Percentiles rank a stretch among this genome's conserved stretches.
phyloP scores from a whole-genome alignment of 768 basidiomycete genomes.

The Pleurotus tuoliensis region DNA sequence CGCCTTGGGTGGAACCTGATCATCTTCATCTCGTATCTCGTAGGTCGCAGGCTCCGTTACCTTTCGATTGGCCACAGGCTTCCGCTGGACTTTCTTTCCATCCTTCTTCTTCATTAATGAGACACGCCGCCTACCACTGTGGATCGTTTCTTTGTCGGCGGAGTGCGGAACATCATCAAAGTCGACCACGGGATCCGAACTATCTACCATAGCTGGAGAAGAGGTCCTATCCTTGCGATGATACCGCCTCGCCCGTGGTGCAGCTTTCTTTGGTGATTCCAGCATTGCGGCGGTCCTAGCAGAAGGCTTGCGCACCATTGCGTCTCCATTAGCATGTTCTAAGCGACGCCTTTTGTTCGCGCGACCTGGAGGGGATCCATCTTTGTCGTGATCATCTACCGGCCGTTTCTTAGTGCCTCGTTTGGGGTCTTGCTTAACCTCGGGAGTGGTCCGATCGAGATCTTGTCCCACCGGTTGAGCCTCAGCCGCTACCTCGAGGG shows the following conservation, averaged over 20 bases:
- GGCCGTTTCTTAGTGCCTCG: neutral
- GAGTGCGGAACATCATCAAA: constrained; percentile 28
- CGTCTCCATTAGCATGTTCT: neutral
- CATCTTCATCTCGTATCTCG: neutral
- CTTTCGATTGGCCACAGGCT: constrained; percentile 12
- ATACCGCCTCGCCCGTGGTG: constrained; percentile 9
- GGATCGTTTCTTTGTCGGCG: neutral
- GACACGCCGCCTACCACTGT: constrained; percentile 13
- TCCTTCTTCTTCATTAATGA: constrained; percentile 27
- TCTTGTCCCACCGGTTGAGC: no score
- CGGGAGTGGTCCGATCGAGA: no score
- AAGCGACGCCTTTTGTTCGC: neutral
- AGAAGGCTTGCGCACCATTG: neutral
- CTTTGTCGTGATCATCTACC: neutral
- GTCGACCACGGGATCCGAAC: constrained; percentile 16
- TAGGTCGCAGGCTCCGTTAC: constrained; percentile 2
- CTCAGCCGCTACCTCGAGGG: no score
- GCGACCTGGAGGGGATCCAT: no score
- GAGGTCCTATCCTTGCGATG: constrained; percentile 29
- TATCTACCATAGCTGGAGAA: constrained; percentile 17
- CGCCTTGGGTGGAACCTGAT: neutral
- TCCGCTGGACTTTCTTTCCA: constrained; percentile 16
- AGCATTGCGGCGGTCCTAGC: constrained; percentile 1
- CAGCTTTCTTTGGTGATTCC: constrained; percentile 1
- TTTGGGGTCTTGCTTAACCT: no score